phyloP scores from a whole-genome alignment of 441 rosid species.

The Aquilaria agallochum region DNA sequence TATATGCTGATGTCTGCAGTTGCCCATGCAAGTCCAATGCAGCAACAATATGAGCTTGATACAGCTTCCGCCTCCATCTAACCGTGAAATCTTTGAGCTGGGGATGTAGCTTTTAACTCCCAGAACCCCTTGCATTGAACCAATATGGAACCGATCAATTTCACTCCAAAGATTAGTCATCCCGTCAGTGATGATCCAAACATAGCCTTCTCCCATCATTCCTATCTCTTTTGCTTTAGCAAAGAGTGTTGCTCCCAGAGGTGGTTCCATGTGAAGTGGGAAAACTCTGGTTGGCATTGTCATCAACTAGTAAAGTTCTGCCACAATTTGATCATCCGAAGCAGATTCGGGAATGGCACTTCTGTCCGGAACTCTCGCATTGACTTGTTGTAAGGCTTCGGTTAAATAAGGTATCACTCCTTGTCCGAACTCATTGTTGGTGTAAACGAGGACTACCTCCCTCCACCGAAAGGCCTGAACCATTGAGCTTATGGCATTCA shows the following conservation, averaged over 20 bases:
- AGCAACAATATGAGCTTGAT: slow-evolving; percentile 19
- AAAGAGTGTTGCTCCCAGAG: slow-evolving; percentile 41
- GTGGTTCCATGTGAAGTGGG: slow-evolving; percentile 39
- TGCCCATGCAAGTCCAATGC: slow-evolving; percentile 32
- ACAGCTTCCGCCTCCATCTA: slow-evolving; percentile 35
- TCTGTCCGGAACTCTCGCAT: slow-evolving; percentile 33
- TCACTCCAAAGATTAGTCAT: slow-evolving; percentile 1
- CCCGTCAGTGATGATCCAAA: slow-evolving; percentile 13
- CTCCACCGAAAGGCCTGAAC: slow-evolving; percentile 53
- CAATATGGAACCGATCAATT: slow-evolving; percentile 2
- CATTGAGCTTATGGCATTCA: slow-evolving; percentile 36
- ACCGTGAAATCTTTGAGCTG: slow-evolving; percentile 16
- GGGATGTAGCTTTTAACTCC: slow-evolving; percentile 39
- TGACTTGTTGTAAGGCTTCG: slow-evolving; percentile 39
- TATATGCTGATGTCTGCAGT: slow-evolving; percentile 17
- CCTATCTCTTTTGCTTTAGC: slow-evolving; percentile 43
- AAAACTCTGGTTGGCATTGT: slow-evolving; percentile 59
- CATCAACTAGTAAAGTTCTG: slow-evolving; percentile 9
- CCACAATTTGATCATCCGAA: slow-evolving; percentile 28
- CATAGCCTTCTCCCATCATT: slow-evolving; percentile 51
- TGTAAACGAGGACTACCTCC: slow-evolving; percentile 46
- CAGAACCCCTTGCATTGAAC: slow-evolving; percentile 47
- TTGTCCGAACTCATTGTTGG: slow-evolving; percentile 42
- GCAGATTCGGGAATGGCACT: slow-evolving; percentile 36
- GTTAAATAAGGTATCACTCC: slow-evolving; percentile 42